Base-by-base conservation (phyloP, 225 moss, liverwort and hornwort species). In the Straminergon stramineum region DNA sequence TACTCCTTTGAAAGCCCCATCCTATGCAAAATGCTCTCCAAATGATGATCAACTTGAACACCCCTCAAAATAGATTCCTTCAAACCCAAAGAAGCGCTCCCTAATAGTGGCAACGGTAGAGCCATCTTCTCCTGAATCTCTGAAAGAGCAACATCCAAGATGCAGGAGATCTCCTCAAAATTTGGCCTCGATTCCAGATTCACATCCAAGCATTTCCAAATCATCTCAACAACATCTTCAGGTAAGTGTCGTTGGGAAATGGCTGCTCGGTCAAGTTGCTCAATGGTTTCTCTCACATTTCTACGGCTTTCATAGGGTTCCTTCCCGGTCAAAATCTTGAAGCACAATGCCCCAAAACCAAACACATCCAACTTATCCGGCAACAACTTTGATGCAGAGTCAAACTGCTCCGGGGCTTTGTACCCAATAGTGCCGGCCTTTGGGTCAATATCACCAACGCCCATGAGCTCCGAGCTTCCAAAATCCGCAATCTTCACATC, bases 261-360 rank as follows among this genome's bases (percentile, higher is more conserved):
- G 15, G 10, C 0, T 57, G 12, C 30, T 39, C 1, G 69, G 1
- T 62, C 21, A 20, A 84, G 0, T 20, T 21, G 13, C 39, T 68
- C 21, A 2, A 69, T 9, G 10, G 2, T 26, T 21, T 69, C 85
- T 43, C 4, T 1, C 7, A 71, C 71, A 57, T 58, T 17, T 2
- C 0, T 5, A 7, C 0, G 15, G 2, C 23, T 3, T 23, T 85
- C 8, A 7, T 73, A 85, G 0, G 11, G 58, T 16, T 2, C 1
- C 8, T 6, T 27, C 22, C 85, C 27, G 0, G 75, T 75, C 85
- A 61, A 75, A 61, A 85, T 48, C 61, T 48, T 75, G 11, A 16
- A 85, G 43, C 85, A 74, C 48, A 85, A 48, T 1, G 45, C 61
- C 7, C 73, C 74, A 45, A 74, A 85, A 1, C 74, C 56, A 39